These are phyloP conservation scores for Lactarius indigo DNA, from an alignment of 768 basidiomycete genomes.

Conservation along the genomic window DNA sequence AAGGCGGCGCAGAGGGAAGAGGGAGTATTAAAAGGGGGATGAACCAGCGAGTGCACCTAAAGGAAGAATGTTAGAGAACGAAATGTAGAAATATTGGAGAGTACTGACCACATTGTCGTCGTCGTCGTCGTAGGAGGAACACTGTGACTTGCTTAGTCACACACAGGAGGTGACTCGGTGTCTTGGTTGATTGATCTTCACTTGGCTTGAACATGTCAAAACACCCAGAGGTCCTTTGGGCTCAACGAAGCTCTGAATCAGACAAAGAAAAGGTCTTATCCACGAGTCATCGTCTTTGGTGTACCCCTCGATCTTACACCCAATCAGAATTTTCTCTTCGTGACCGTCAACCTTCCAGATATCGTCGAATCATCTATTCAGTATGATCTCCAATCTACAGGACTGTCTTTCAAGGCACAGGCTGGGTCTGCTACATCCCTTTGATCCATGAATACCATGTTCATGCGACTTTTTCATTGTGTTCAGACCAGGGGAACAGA, in stretches of 20 bases:
- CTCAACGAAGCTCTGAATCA: constrained; percentile 76
- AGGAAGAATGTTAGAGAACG: neutral
- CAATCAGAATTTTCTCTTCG: constrained; percentile 79
- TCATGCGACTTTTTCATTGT: neutral
- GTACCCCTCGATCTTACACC: neutral
- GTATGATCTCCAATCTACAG: constrained; percentile 54
- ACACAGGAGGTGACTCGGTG: neutral
- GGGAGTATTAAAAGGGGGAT: constrained; percentile 73
- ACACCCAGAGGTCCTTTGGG: constrained; percentile 93
- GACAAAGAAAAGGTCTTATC: constrained; percentile 60
- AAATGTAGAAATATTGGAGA: neutral
- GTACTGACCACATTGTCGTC: constrained; percentile 54
- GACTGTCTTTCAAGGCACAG: constrained; percentile 61
- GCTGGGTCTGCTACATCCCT: constrained; percentile 50
- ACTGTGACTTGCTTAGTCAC: neutral
- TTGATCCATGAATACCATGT: neutral
- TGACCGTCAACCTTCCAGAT: constrained; percentile 82
- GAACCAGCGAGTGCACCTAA: constrained; percentile 85
- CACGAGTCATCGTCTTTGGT: constrained; percentile 13
- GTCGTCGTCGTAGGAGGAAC: neutral
- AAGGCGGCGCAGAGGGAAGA: constrained; percentile 76
- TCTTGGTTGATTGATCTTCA: neutral
- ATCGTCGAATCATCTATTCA: constrained; percentile 56
- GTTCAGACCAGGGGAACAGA: neutral
- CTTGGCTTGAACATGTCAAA: constrained; percentile 21